Conservation (phyloP, 352 stramenopile genomes). For the Pythium biforme region DNA sequence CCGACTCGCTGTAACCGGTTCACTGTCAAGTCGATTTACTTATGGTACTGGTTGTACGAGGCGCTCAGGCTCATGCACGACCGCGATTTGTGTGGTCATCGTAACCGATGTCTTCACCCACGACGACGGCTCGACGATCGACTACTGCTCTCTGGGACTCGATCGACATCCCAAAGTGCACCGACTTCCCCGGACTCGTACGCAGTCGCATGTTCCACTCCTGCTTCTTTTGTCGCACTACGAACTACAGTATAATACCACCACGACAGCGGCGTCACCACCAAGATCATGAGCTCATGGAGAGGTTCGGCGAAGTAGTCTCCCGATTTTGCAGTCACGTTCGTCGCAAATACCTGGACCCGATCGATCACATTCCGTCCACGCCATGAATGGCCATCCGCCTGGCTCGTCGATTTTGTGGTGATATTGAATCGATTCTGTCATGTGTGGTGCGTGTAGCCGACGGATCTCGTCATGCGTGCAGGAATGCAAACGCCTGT, state of each 20-base stretch:
- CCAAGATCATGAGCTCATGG: constrained; percentile 62
- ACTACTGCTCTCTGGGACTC: constrained; percentile 68
- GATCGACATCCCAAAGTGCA: constrained; percentile 30
- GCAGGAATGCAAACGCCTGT: constrained; percentile 31
- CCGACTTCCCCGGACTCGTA: constrained; percentile 26
- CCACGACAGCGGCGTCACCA: not conserved
- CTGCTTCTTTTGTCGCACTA: constrained; percentile 45
- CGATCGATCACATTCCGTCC: constrained; percentile 44
- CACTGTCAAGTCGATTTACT: constrained; percentile 31
- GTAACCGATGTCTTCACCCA: constrained; percentile 29
- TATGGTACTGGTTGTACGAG: constrained; percentile 38
- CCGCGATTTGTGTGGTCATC: constrained; percentile 44
- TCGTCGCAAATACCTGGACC: constrained; percentile 44
- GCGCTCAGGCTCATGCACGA: constrained; percentile 36
- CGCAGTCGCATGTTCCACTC: constrained; percentile 46
- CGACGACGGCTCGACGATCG: constrained; percentile 47
- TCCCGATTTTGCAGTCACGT: constrained; percentile 45
- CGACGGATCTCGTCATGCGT: not conserved
- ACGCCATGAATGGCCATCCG: constrained; percentile 43
- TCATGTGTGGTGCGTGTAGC: too few species aligned
- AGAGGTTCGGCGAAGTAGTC: constrained; percentile 43
- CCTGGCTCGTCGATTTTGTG: too few species aligned
- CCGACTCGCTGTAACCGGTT: constrained; percentile 40
- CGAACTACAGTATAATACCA: too few species aligned
- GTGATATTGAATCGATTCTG: too few species aligned